Percentiles rank a stretch among this genome's conserved stretches.
Conservation (phyloP, 495 filamentous ascomycete genomes). For the Aspergillus mulundensis region DNA sequence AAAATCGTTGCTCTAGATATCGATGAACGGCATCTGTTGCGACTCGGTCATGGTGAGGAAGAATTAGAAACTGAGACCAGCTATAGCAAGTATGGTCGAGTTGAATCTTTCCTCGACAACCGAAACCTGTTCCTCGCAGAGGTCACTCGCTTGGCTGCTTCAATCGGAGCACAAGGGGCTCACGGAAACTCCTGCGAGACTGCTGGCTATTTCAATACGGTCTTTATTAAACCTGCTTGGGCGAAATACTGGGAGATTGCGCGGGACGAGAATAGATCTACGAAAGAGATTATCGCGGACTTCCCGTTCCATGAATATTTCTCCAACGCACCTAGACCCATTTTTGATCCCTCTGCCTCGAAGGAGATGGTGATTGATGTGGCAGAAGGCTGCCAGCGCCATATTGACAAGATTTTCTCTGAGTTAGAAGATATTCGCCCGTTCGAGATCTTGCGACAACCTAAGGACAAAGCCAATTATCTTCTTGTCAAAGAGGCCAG, state of each 20-base stretch:
- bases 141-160: slow-evolving; percentile 79
- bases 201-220: slow-evolving; percentile 89
- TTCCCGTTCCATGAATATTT: slow-evolving; percentile 95
- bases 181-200: slow-evolving; percentile 96
- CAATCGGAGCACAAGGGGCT: slow-evolving; percentile 79
- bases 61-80: slow-evolving; percentile 81
- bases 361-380: slow-evolving; percentile 71
- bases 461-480: slow-evolving; percentile 91
- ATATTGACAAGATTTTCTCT: slow-evolving; percentile 86
- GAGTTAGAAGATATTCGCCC: slow-evolving; percentile 91
- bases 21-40: slow-evolving; percentile 88
- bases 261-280: slow-evolving; percentile 47
- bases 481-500: slow-evolving; percentile 91
- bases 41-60: slow-evolving; percentile 91
- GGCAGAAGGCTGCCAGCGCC: slow-evolving; percentile 80
- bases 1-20: slow-evolving; percentile 95
- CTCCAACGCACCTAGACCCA: slow-evolving; percentile 76
- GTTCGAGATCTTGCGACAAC: slow-evolving; percentile 86
- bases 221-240: slow-evolving; percentile 88
- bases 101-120: slow-evolving; percentile 94
- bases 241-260: slow-evolving; percentile 69
- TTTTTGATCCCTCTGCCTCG: slow-evolving; percentile 63
- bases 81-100: slow-evolving; percentile 92
- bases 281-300: slow-evolving; percentile 59
- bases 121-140: slow-evolving; percentile 73